Base-by-base conservation (phyloP, 345 rosid genomes). In the Sonneratia alba region DNA sequence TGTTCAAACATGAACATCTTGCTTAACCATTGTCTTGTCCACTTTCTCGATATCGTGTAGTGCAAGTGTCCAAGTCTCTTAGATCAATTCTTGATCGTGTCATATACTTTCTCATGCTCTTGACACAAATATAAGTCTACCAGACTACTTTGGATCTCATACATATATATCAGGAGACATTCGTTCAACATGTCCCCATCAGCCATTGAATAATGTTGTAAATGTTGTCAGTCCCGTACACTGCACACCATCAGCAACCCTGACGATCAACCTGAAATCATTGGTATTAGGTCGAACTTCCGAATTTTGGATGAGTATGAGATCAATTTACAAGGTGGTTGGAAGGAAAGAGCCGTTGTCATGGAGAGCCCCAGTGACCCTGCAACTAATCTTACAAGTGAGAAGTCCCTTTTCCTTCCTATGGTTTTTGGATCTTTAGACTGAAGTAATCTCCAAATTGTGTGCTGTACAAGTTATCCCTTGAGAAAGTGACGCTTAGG, bases 321-420 rank as follows among this genome's bases (percentile, higher is more conserved):
- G 68, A 15, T 18, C 32, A 12, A 37, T 66, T 45, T 11, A 38
- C 69, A 34, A 34, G 69, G 69, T 66, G 69, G 69, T 66, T 66
- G 69, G 69, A 66, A 32, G 16, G 45, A 15, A 67, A 27, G 45
- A 36, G 69, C 32, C 37, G 3, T 22, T 67, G 70, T 51, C n/a
- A n/a, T 38, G 43, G 49, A 45, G 37, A 27, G 38, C 66, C 19
- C 5, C 0, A 27, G 18, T 27, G 66, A 62, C 66, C 66, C 16
- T 3, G 32, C 66, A 62, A 32, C 66, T 62, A 62, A 62, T 24
- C 15, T 45, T 45, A 45, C 70, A 68, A 43, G 70, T 68, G 18
- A 68, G 34, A 45, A 68, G 56, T 68, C 70, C 70, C 70, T 68
- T 68, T 68, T 53, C 53, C 70, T 68, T 68, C 70, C 9, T 21